Base-by-base conservation (phyloP, 345 rosid species). In the Chamaenerion angustifolium region DNA sequence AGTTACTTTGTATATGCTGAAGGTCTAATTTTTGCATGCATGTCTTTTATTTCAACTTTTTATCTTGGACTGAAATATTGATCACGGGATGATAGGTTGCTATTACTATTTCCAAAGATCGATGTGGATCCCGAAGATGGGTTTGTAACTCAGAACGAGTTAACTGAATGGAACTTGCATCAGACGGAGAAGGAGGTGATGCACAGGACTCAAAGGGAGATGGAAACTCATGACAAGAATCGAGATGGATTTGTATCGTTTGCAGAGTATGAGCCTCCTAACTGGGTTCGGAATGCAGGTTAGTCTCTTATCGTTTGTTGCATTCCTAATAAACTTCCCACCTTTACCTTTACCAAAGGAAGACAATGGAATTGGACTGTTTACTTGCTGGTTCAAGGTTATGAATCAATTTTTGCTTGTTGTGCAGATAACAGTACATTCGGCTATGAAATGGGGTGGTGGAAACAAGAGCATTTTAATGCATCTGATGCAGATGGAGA, bases 401-500 rank as follows among this genome's bases (percentile, higher is more conserved):
- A 48, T 37, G 12, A 16, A 21, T 4, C 25, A 10, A 12, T 48
- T 4, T 48, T 12, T 12, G 3, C 46, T 25, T 41, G 48, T 27
- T 17, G 15, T 42, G 53, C 63, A 85, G 97, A 77, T 65, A 71
- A 78, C 3, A 56, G 64, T 54, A 68, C 95, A 19, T 77, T 79
- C 68, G 94, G 88, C 43, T 70, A 72, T 66, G 85, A 85, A 16
- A 93, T 88, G 90, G 99, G 95, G 50, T 93, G 99, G 99, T 88
- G 96, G 99, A 88, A 74, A 68, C 90, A 77, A 68, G 95, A 82
- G 62, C 99, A 93, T 71, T 93, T 93, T 55, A 85, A 82, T 67
- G 95, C 95, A 52, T 80, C 99, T 16, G 99, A 93, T 84, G 88
- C 67, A 6, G 76, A 85, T 71, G 95, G 92, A 67, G 94, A 93